Evolutionary conservation across 108 stramenopile species (phyloP).

Genomic region (Stephanodiscus minutulus): DNA sequence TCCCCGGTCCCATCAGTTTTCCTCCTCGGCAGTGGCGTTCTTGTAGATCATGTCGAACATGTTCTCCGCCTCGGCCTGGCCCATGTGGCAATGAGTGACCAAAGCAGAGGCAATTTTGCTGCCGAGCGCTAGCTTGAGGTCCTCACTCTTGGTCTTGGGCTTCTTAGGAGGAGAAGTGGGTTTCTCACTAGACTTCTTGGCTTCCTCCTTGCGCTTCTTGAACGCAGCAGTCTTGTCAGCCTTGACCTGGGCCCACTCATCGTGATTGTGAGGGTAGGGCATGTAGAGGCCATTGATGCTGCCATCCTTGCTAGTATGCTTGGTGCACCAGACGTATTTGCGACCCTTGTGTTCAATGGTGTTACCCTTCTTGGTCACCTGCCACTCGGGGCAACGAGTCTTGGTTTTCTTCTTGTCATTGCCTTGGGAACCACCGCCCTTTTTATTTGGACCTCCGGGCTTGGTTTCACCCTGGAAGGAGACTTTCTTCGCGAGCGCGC

Average conservation of each 20-base stretch:
- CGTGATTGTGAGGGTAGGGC: not conserved
- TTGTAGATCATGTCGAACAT: not conserved
- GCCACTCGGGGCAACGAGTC: conserved; percentile 6
- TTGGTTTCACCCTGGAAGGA: not conserved
- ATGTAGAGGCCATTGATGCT: conserved; percentile 1
- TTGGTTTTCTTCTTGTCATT: not conserved
- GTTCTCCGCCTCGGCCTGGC: not conserved
- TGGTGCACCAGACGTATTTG: not conserved
- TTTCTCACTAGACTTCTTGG: not conserved
- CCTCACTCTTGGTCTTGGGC: not conserved
- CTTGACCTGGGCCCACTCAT: not conserved
- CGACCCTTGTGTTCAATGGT: not conserved
- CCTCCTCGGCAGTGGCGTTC: not conserved
- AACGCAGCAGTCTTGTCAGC: not conserved
- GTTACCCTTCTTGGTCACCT: not conserved
- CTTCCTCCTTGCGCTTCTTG: not conserved
- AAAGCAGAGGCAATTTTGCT: not conserved
- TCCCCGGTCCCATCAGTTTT: conserved; percentile 5
- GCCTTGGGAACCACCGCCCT: not conserved
- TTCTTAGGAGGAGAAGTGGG: not conserved
- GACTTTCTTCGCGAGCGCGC: not conserved
- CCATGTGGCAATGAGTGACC: conserved; percentile 1
- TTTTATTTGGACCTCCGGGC: not conserved
- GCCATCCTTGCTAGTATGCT: not conserved
- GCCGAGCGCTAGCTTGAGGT: not conserved